Percentiles rank a stretch among this genome's conserved stretches.
Evolutionary conservation across 768 basidiomycete species (phyloP).

Genomic region (Dendrothele bispora): DNA sequence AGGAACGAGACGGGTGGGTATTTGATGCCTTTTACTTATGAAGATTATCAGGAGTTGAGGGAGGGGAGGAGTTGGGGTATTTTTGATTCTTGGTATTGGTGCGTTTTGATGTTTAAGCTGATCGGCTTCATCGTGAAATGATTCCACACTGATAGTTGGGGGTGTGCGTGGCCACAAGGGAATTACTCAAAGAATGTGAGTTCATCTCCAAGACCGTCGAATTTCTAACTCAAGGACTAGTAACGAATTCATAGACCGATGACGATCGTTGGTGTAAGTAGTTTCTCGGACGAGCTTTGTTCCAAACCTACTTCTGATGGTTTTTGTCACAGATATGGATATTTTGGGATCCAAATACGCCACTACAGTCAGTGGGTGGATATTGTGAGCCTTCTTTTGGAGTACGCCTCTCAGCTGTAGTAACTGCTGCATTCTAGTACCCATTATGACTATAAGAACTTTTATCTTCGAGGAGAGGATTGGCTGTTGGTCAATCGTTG

Average conservation of each 20-base stretch:
- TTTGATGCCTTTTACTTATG: slow-evolving; percentile 57
- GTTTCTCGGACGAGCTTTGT: neutral
- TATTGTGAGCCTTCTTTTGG: slow-evolving; percentile 35
- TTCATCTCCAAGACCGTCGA: neutral
- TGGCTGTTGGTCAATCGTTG: slow-evolving; percentile 70
- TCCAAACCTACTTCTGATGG: neutral
- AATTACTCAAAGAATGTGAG: slow-evolving; percentile 42
- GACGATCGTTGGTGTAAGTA: slow-evolving; percentile 50
- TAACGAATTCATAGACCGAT: slow-evolving; percentile 29
- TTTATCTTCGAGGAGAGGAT: slow-evolving; percentile 63
- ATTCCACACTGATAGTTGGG: slow-evolving; percentile 40
- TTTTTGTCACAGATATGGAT: slow-evolving; percentile 32
- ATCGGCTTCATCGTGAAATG: neutral
- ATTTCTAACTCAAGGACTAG: neutral
- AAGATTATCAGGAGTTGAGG: slow-evolving; percentile 42
- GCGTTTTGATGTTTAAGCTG: slow-evolving; percentile 12
- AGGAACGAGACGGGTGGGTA: slow-evolving; percentile 48
- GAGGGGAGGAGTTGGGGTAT: slow-evolving; percentile 38
- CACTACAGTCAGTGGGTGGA: slow-evolving; percentile 47
- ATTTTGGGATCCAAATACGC: slow-evolving; percentile 45
- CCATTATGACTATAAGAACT: slow-evolving; percentile 61
- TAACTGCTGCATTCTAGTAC: slow-evolving; percentile 39
- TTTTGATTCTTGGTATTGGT: slow-evolving; percentile 52
- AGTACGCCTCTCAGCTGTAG: neutral
- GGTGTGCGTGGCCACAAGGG: slow-evolving; percentile 62